Base-by-base conservation (phyloP, 2,329 filamentous ascomycete genomes). In the Cytospora piceicola region DNA sequence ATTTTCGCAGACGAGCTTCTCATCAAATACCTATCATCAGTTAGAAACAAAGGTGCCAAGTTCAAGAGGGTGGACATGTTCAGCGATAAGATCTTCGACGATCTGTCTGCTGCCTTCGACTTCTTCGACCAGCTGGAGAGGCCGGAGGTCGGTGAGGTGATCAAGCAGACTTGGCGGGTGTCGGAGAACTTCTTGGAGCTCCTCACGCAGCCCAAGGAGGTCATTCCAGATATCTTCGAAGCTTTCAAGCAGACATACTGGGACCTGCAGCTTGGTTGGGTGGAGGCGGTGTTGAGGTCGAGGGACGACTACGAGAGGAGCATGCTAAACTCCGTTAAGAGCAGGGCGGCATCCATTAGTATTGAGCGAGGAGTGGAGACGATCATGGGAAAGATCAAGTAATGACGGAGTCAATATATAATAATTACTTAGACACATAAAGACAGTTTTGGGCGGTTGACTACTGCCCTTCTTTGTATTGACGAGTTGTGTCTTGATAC, bases 211-310 rank as follows among this genome's bases (percentile, higher is more conserved):
- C 93, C 95, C 74, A 90, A 89, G 59, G 85, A 88, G 34, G 83
- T 81, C 29, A 83, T 97, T 0, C 88, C 93, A 20, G 87, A 91
- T 60, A 88, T 92, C 1, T 98, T 96, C 74, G 90, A 90, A 71
- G 80, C 82, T 6, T 94, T 99, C 80, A 98, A 97, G 83, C 81
- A 79, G 49, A 84, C 87, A 55, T 97, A 97, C 77, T 97, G 94
- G 92, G 95, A 99, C 78, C 81, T 98, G 75, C 93, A 96, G 77
- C 89, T 98, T 66, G 90, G 89, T 55, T 99, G 95, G 95, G 93
- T 99, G 9, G 96, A 99, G 82, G 90, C 92, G 8, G 94, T 97
- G 57, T 75, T 99, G 69, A 85, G 94, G 70, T 84, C 88, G 1
- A 84, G 96, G 71, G 95, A 99, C 77, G 95, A 99, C 80, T 98